Base-by-base conservation (phyloP, 768 basidiomycete genomes). In the Lactarius sanguifluus region DNA sequence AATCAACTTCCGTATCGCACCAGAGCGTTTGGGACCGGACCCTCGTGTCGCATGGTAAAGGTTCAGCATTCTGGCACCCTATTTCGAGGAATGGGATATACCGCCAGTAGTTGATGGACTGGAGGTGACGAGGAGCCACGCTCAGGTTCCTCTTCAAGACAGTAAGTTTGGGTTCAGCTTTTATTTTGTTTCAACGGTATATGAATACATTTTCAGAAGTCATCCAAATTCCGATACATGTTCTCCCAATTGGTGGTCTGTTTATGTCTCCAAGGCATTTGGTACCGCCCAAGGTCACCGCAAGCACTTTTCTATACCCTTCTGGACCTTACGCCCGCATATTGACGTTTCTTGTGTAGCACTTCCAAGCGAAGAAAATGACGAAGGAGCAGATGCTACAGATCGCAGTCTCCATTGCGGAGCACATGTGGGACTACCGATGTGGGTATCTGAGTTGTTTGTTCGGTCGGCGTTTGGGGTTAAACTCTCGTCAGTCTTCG, bases 311-410 rank as follows among this genome's bases (percentile, higher is more conserved):
- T 28, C 85, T 73, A 1, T 73, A 1, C 25, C 28, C 8, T 50
- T 54, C 10, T 43, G 56, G 12, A 62, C 32, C 13, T 16, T 50
- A 34, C 38, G n/a, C 7, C 45, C 38, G 4, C 25, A 28, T 8
- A 50, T 34, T 28, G 32, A 36, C 36, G 0, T 70, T 60, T 61
- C 68, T 34, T 0, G 5, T 20, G 16, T 73, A 94, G 86, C 96
- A 96, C 72, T 98, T 94, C 67, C 83, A 87, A 62, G 78, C 87
- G 1, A 98, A 98, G 77, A 85, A 84, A 61, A 95, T 96, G 94
- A 82, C 86, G 0, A 76, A 81, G 6, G 76, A 82, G 28, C 86
- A 96, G n/a, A n/a, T n/a, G n/a, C n/a, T n/a, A n/a, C n/a, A n/a
- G 71, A 77, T 84, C 5, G 86, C 86, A 2, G 78, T 89, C 1